Percentiles rank a stretch among this genome's conserved stretches.
Conservation (phyloP, 2,329 filamentous ascomycete species). For the Monosporascus sp. region DNA sequence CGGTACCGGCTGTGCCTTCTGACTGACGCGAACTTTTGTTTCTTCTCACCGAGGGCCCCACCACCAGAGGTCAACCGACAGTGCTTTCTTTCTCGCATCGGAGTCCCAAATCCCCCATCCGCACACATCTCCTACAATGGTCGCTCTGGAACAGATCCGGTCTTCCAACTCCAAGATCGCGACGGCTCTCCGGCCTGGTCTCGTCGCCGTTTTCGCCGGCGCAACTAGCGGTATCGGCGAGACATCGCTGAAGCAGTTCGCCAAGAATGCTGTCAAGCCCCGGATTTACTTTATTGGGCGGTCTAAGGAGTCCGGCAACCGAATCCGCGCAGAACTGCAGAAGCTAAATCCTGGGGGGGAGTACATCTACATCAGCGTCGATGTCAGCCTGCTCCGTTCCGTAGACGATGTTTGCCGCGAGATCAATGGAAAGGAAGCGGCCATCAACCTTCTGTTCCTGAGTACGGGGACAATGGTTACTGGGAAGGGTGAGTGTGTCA, state of each 20-base stretch:
- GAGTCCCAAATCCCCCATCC: no score
- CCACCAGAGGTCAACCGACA: no score
- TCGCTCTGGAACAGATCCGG: no score
- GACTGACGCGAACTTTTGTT: no score
- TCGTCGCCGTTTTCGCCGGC: conserved; percentile 46
- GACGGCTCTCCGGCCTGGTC: conserved; percentile 27
- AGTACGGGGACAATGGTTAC: conserved; percentile 6
- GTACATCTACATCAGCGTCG: conserved; percentile 40
- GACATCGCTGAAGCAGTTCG: conserved; percentile 39
- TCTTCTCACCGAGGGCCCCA: no score
- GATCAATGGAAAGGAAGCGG: conserved; percentile 43
- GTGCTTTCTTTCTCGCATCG: no score
- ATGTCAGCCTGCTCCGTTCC: conserved; percentile 40
- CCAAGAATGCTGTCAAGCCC: conserved; percentile 32
- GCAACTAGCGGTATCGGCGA: conserved; percentile 48
- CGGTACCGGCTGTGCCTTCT: no score
- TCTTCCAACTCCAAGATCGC: conserved; percentile 29
- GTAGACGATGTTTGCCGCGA: conserved; percentile 45
- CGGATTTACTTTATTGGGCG: conserved; percentile 44
- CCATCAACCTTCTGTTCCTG: conserved; percentile 48
- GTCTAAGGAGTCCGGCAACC: conserved; percentile 32
- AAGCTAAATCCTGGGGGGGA: conserved; percentile 37
- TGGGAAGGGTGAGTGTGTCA: no score
- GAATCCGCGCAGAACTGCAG: conserved; percentile 37
- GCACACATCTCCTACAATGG: no score